Evolutionary conservation across 352 stramenopile genomes (phyloP), one percentile per base, ranked within the genome.

Genomic region (Phytophthora fragariaefolia): DNA sequence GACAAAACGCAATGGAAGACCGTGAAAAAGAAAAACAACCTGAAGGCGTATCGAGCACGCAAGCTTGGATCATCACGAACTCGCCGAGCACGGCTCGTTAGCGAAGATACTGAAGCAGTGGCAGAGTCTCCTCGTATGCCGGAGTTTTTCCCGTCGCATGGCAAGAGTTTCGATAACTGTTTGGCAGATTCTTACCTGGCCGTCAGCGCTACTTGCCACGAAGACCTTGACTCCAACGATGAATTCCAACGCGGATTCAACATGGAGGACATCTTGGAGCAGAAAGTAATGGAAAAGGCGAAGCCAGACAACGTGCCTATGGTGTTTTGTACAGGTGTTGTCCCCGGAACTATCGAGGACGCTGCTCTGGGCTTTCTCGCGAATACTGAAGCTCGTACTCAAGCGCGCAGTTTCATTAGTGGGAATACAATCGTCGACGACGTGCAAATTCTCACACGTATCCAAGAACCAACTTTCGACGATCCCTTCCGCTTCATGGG

Each of bases 401-500:
- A 51, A 27, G 47, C 58, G 51, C 71, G 71, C n/a, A 58, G 51
- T 26, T 70, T 58, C 23, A 76, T 75, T 27, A 57, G 68, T 13
- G 60, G 54, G 2, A 55, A 72, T 6, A 45, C 56, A 18, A 52
- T 43, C 23, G 57, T 73, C 24, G 63, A 79, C 38, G 55, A 68
- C 23, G 52, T 51, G 1, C 45, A 51, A 8, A 68, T 83, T 55
- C 55, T 81, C 28, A 42, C 73, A 30, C 63, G 50, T 27, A 71
- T 81, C 26, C 65, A 81, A 52, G 40, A 46, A 6, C 76, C 76
- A 17, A 75, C 55, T 0, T 55, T 62, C 18, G 73, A 79, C 18
- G 73, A 83, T 26, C 76, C 76, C 32, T 83, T 81, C 55, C 76
- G 66, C 8, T 83, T 75, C 38, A 40, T 83, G 10, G 76, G 69